Evolutionary conservation across 345 rosid species (phyloP).

Genomic region (Eucalyptus virginea): DNA sequence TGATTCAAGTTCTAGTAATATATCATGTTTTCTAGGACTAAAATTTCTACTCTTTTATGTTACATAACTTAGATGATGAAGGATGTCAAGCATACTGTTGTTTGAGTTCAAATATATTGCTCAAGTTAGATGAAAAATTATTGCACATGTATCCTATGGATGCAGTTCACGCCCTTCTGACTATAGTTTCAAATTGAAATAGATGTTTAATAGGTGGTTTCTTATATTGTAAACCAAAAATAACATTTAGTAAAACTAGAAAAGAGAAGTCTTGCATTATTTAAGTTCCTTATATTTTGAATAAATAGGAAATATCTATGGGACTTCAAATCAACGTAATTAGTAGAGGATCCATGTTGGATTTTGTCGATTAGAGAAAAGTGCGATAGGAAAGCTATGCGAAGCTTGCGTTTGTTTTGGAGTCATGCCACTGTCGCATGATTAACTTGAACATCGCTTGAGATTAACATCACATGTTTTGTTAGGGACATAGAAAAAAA

Average conservation of each 20-base stretch:
- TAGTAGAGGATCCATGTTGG: not conserved
- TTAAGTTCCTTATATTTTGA: too few relatives aligned
- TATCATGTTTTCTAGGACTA: not conserved
- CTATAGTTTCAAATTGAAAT: not conserved
- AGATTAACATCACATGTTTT: not conserved
- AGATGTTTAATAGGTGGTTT: not conserved
- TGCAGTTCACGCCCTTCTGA: not conserved
- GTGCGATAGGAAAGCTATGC: not conserved
- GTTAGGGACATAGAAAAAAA: not conserved
- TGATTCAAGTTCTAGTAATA: too few relatives aligned
- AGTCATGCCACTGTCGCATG: not conserved
- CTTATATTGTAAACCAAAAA: too few relatives aligned
- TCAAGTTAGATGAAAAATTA: not conserved
- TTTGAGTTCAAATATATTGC: not conserved
- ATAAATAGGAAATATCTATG: too few relatives aligned
- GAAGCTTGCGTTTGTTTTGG: not conserved
- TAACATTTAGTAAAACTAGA: too few relatives aligned
- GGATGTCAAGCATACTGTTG: not conserved
- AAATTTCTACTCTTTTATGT: not conserved
- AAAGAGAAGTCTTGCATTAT: too few relatives aligned
- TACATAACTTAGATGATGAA: not conserved
- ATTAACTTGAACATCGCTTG: not conserved
- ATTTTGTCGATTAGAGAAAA: not conserved
- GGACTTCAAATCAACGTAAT: too few relatives aligned
- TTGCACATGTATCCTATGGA: not conserved